Percentiles rank a stretch among this genome's conserved stretches.
phyloP scores from a whole-genome alignment of 176 grass and related monocot genomes.

The Carex scoparia region DNA sequence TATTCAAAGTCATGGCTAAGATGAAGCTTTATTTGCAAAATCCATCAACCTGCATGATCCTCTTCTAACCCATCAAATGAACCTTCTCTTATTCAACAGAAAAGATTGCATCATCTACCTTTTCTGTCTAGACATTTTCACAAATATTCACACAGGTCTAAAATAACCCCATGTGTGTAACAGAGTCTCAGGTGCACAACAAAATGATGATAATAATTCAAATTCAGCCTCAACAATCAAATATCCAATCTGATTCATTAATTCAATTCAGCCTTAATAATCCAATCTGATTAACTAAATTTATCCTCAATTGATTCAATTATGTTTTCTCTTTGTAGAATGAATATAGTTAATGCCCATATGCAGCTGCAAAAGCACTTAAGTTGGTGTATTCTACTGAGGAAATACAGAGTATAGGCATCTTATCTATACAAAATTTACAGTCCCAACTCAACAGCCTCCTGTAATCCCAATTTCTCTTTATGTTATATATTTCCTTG shows the following conservation, averaged over 20 bases:
- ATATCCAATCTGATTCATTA: neutral
- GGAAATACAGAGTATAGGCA: slow-evolving; percentile 59
- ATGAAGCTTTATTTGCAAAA: slow-evolving; percentile 90
- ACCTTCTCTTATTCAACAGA: neutral
- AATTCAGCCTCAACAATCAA: neutral
- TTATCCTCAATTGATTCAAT: neutral
- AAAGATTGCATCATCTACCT: neutral
- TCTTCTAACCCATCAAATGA: slow-evolving; percentile 98
- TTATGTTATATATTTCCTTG: neutral
- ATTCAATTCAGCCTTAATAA: neutral
- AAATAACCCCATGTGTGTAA: neutral
- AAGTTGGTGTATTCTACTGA: slow-evolving; percentile 72
- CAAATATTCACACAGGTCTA: neutral
- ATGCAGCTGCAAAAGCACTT: slow-evolving; percentile 64
- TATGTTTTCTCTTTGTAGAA: slow-evolving; percentile 1
- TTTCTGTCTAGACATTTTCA: neutral
- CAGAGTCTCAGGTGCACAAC: neutral
- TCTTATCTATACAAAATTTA: slow-evolving; percentile 52
- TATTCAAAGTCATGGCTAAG: neutral
- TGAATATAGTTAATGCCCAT: slow-evolving; percentile 69
- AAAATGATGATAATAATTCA: neutral
- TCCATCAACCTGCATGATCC: slow-evolving; percentile 80
- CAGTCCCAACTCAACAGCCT: slow-evolving; percentile 72
- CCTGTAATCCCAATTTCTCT: slow-evolving; percentile 33
- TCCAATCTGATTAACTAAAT: neutral